phyloP scores from a whole-genome alignment of 495 filamentous ascomycete genomes.

The Trichoderma asperelloides region DNA sequence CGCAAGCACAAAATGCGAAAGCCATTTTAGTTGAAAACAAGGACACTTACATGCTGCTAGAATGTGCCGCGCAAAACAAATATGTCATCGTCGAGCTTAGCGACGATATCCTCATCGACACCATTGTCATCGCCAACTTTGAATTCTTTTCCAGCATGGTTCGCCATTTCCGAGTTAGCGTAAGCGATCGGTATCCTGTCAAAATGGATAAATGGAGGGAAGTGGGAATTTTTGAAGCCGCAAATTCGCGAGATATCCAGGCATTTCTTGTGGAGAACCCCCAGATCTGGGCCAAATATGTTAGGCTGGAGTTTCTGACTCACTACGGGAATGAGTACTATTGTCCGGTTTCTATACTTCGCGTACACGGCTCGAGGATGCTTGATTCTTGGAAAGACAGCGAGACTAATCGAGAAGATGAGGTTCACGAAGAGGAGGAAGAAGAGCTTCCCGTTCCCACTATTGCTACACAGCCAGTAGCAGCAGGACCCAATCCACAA shows the following conservation, averaged over 20 bases:
- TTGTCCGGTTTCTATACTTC: constrained; percentile 81
- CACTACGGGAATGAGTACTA: constrained; percentile 97
- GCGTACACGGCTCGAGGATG: constrained; percentile 95
- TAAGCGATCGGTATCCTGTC: constrained; percentile 87
- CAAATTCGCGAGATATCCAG: constrained; percentile 87
- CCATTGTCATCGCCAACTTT: constrained; percentile 90
- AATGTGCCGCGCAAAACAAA: constrained; percentile 80
- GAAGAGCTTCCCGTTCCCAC: not conserved
- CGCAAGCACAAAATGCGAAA: constrained; percentile 71
- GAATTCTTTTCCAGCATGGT: constrained; percentile 99
- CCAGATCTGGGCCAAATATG: constrained; percentile 88
- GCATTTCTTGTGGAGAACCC: constrained; percentile 89
- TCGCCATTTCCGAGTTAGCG: constrained; percentile 77
- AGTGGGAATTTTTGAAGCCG: constrained; percentile 78
- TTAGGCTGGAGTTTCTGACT: constrained; percentile 81
- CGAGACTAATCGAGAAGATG: constrained; percentile 27
- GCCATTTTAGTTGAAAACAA: constrained; percentile 91
- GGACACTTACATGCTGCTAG: constrained; percentile 96
- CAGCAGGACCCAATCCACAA: constrained; percentile 12
- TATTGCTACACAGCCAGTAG: constrained; percentile 6
- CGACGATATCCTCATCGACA: constrained; percentile 93
- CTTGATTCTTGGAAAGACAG: constrained; percentile 78
- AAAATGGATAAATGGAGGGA: constrained; percentile 89
- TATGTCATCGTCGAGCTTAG: constrained; percentile 81
- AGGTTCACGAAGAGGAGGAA: constrained; percentile 31